Percentiles rank a stretch among this genome's conserved stretches.
Conservation (phyloP, 2,329 filamentous ascomycete species). For the Blastomyces parvus region DNA sequence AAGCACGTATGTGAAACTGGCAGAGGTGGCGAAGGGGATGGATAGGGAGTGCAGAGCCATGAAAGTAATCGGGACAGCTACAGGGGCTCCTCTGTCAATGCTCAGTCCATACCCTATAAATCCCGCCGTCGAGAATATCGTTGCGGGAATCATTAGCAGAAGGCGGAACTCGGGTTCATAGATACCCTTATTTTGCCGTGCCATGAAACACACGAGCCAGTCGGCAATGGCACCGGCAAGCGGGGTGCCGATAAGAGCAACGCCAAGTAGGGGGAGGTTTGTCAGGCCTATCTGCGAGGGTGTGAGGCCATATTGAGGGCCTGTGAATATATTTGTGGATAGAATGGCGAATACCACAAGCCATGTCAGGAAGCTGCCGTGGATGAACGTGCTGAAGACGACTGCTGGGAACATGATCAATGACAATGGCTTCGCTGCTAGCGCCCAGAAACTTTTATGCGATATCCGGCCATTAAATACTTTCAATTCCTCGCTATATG, state of each 20-base stretch:
- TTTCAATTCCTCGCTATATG: slow-evolving; percentile 7
- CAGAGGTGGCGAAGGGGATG: slow-evolving; percentile 31
- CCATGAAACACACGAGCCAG: slow-evolving; percentile 24
- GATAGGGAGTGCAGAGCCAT: slow-evolving; percentile 30
- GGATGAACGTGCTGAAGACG: slow-evolving; percentile 28
- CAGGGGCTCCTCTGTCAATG: slow-evolving; percentile 21
- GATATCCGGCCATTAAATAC: slow-evolving; percentile 12
- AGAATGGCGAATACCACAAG: slow-evolving; percentile 31
- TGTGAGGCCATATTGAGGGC: slow-evolving; percentile 28
- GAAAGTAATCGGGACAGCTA: slow-evolving; percentile 27
- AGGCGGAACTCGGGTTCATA: slow-evolving; percentile 32
- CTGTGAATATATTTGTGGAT: slow-evolving; percentile 25
- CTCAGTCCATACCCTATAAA: slow-evolving; percentile 36
- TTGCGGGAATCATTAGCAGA: slow-evolving; percentile 19
- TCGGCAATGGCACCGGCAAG: slow-evolving; percentile 25
- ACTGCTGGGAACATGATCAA: slow-evolving; percentile 27
- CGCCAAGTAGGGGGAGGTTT: slow-evolving; percentile 25
- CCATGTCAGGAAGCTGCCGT: slow-evolving; percentile 30
- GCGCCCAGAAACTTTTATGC: slow-evolving; percentile 11
- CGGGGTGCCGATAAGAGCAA: slow-evolving; percentile 21
- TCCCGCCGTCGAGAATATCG: slow-evolving; percentile 26
- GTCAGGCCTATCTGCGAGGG: slow-evolving; percentile 27
- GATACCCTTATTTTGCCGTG: slow-evolving; percentile 32
- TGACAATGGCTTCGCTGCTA: slow-evolving; percentile 20
- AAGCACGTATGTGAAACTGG: slow-evolving; percentile 34